Conservation (phyloP, 495 filamentous ascomycete genomes). For the Lophiostoma macrostomum region DNA sequence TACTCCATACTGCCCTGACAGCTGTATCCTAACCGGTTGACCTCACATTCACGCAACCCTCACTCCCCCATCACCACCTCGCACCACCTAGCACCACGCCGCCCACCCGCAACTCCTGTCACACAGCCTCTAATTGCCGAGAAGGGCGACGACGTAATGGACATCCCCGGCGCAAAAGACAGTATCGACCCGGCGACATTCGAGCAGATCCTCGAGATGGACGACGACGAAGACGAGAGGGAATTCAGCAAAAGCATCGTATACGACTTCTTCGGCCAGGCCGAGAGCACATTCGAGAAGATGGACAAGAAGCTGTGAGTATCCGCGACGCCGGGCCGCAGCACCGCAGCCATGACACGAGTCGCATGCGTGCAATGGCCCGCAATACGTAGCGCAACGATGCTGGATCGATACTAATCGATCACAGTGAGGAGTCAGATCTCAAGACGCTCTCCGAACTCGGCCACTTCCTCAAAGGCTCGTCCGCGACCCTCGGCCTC, state of each 20-base stretch:
- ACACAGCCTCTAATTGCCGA: constrained; percentile 26
- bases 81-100: background rate
- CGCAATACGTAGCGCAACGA: background rate
- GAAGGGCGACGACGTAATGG: constrained; percentile 47
- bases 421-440: constrained; percentile 59
- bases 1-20: background rate
- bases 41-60: background rate
- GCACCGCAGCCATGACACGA: background rate
- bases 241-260: constrained; percentile 87
- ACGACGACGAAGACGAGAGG: constrained; percentile 73
- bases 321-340: background rate
- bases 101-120: background rate
- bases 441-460: constrained; percentile 72
- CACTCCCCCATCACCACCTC: too few relatives aligned
- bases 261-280: constrained; percentile 88
- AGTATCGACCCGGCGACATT: constrained; percentile 77
- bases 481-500: constrained; percentile 92
- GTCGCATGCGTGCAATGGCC: too few relatives aligned
- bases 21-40: background rate
- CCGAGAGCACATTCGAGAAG: constrained; percentile 75
- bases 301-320: constrained; percentile 78
- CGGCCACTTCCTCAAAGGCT: constrained; percentile 96
- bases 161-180: constrained; percentile 58
- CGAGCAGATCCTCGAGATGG: constrained; percentile 95
- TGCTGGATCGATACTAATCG: background rate